A percentile compares a stretch with the other conserved stretches of the same genome.
Conservation (phyloP, 495 filamentous ascomycete species). For the Jackrogersella multiformis region DNA sequence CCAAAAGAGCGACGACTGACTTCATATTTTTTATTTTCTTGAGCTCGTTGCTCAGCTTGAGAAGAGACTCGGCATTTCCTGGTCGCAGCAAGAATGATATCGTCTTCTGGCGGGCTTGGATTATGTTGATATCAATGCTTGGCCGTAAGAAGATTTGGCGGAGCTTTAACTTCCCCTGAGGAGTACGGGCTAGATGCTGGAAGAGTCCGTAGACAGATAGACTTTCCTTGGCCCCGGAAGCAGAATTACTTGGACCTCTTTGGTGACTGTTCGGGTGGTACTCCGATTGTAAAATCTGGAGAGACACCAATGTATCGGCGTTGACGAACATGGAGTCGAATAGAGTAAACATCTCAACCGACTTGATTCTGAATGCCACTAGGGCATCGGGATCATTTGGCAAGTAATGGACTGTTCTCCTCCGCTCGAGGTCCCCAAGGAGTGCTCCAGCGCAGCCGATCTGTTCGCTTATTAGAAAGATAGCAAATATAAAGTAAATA, state of each 20-base stretch:
- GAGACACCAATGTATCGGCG: slow-evolving; percentile 77
- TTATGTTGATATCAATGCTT: slow-evolving; percentile 70
- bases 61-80: slow-evolving; percentile 68
- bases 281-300: slow-evolving; percentile 88
- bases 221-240: slow-evolving; percentile 81
- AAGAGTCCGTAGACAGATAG: slow-evolving; percentile 91
- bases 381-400: slow-evolving; percentile 62
- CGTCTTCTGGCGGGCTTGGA: slow-evolving; percentile 77
- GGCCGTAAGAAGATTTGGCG: slow-evolving; percentile 88
- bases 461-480: slow-evolving; percentile 32
- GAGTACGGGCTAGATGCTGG: slow-evolving; percentile 77
- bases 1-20: slow-evolving; percentile 72
- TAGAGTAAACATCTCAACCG: slow-evolving; percentile 81
- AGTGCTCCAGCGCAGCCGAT: slow-evolving; percentile 86
- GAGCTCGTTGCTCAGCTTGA: slow-evolving; percentile 69
- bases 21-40: slow-evolving; percentile 83
- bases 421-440: slow-evolving; percentile 78
- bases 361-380: slow-evolving; percentile 65
- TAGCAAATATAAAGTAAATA: neutral
- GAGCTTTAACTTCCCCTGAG: slow-evolving; percentile 79
- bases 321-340: slow-evolving; percentile 86
- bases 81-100: slow-evolving; percentile 74
- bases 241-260: slow-evolving; percentile 74
- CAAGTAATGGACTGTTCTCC: slow-evolving; percentile 67
- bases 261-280: slow-evolving; percentile 85